A percentile compares a stretch with the other conserved stretches of the same genome.
Evolutionary conservation across 169 alveolate species (phyloP).

Genomic region (Plasmodium inui): DNA sequence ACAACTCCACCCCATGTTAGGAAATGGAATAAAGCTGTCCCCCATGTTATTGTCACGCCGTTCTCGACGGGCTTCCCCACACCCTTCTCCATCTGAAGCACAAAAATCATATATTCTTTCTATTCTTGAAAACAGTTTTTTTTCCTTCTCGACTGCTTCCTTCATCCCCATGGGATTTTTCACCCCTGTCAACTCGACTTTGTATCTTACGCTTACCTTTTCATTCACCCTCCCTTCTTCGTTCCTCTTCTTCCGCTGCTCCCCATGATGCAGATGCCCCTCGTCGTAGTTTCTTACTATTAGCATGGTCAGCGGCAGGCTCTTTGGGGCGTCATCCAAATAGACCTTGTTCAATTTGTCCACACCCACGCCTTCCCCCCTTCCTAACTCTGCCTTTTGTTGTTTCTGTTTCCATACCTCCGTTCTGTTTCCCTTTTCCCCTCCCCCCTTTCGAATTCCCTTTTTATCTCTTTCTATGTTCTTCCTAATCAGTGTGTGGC

Average conservation of each 20-base stretch:
- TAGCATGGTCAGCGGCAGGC: slow-evolving; percentile 66
- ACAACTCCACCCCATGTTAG: slow-evolving; percentile 17
- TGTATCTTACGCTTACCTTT: slow-evolving; percentile 28
- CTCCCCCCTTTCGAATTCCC: background rate
- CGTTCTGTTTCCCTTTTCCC: background rate
- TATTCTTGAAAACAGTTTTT: slow-evolving; percentile 44
- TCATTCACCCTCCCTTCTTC: background rate
- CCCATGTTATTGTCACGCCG: background rate
- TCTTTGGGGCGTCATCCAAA: slow-evolving; percentile 13
- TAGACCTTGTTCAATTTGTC: slow-evolving; percentile 18
- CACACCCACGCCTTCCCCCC: background rate
- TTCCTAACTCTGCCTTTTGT: background rate
- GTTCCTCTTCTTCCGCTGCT: background rate
- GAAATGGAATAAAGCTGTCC: slow-evolving; percentile 38
- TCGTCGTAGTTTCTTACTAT: slow-evolving; percentile 39
- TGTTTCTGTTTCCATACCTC: background rate
- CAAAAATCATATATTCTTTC: slow-evolving; percentile 50
- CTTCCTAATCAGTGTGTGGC: background rate
- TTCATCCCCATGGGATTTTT: slow-evolving; percentile 7
- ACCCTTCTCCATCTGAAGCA: background rate
- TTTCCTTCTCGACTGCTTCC: slow-evolving; percentile 31
- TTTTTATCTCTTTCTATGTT: background rate
- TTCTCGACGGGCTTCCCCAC: background rate
- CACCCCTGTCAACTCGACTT: slow-evolving; percentile 43
- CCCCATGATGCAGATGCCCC: background rate